These are phyloP conservation scores for Plasmodium malariae DNA, from an alignment of 169 alveolate species.

Conservation along the genomic window DNA sequence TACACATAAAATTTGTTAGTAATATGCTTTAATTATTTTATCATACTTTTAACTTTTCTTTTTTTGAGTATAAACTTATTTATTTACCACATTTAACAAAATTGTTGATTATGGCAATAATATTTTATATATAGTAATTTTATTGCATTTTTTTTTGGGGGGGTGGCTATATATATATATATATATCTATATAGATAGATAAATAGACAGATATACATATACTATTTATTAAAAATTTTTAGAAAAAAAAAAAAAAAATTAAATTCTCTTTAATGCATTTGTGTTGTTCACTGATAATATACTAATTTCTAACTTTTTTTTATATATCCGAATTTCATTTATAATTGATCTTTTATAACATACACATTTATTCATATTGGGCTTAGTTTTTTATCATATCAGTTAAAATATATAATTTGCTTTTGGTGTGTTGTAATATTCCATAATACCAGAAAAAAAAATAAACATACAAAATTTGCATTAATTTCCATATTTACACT, in stretches of 20 bases:
- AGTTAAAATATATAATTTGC: background rate
- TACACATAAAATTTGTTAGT: conserved; percentile 21
- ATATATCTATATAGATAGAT: too few relatives aligned
- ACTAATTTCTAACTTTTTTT: background rate
- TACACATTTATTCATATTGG: background rate
- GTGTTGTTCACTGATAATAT: background rate
- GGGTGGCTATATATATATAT: too few relatives aligned
- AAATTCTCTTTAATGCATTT: conserved; percentile 20
- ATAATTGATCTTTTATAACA: background rate
- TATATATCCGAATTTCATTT: background rate
- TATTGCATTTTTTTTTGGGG: background rate
- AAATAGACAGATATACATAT: too few relatives aligned
- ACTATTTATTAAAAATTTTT: conserved; percentile 3
- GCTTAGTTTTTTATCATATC: background rate
- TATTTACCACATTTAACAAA: conserved; percentile 5
- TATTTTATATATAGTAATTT: background rate
- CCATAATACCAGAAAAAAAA: background rate
- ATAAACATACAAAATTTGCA: too few relatives aligned
- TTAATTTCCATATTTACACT: too few relatives aligned
- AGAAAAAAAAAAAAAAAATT: conserved; percentile 17
- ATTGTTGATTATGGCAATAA: conserved; percentile 15
- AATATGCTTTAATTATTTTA: conserved; percentile 24
- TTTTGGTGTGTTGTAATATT: background rate
- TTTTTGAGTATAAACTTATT: conserved; percentile 9
- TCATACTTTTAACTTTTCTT: background rate